phyloP scores from a whole-genome alignment of 2,329 filamentous ascomycete species.

The Domatiomyces globalis region DNA sequence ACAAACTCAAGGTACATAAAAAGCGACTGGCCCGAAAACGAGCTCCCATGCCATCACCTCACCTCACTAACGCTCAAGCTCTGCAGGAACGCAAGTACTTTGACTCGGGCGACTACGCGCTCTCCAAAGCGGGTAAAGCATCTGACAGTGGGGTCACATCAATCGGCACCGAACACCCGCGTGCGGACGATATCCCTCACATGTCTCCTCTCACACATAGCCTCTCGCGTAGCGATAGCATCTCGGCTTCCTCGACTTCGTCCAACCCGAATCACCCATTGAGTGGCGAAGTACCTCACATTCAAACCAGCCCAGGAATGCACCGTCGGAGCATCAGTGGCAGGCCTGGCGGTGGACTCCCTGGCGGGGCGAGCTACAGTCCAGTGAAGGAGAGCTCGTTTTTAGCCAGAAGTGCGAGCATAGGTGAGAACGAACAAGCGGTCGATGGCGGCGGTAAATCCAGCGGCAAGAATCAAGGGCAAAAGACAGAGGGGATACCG shows the following conservation, averaged over 20 bases:
- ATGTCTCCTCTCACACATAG: constrained; percentile 48
- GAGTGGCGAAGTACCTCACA: constrained; percentile 17
- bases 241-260: constrained; percentile 8
- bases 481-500: constrained; percentile 41
- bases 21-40: not conserved
- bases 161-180: constrained; percentile 87
- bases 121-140: constrained; percentile 94
- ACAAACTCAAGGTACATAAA: constrained; percentile 66
- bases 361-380: constrained; percentile 48
- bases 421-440: constrained; percentile 29
- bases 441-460: constrained; percentile 1
- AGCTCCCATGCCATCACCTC: not conserved
- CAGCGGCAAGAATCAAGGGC: constrained; percentile 2
- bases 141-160: constrained; percentile 84
- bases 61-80: not conserved
- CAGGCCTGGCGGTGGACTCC: constrained; percentile 20
- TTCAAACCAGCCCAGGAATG: constrained; percentile 18
- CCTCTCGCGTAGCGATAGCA: constrained; percentile 30
- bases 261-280: constrained; percentile 5
- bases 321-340: constrained; percentile 34
- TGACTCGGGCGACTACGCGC: constrained; percentile 88
- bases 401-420: constrained; percentile 67
- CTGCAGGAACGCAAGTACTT: constrained; percentile 87
- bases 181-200: constrained; percentile 89
- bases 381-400: constrained; percentile 86